Evolutionary conservation across 2,329 filamentous ascomycete genomes (phyloP), one percentile per base, ranked within the genome.

Genomic region (Aspergillus arachidicola): DNA sequence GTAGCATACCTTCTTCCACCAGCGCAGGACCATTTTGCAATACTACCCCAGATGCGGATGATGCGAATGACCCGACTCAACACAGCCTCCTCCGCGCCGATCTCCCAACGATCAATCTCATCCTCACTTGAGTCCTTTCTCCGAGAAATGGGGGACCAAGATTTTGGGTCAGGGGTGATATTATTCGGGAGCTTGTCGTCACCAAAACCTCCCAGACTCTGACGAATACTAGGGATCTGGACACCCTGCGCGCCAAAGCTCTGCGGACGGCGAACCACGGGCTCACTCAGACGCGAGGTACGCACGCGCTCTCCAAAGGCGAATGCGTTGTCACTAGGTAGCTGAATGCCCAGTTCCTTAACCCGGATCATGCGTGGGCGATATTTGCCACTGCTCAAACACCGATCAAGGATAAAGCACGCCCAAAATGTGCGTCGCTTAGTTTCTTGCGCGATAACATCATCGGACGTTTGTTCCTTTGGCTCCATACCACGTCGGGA

Each of bases 401-500:
- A 86, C 4, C 84, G 80, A 71, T 87, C 85, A 69, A 87, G 76
- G 57, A 86, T 83, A 69, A 85, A 86, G 66, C 84, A 86, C 58
- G 83, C 84, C 85, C 85, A 87, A 65, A 86, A 85, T 0, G 84
- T 86, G 6, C 85, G 81, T 19, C 85, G 80, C 63, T 81, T 79
- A 3, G 83, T 83, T 69, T 87, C 85, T 63, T 83, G 82, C 19
- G 81, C 74, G 55, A 87, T 84, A 55, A 85, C 82, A 41, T 79
- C 79, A 60, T 86, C 83, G 3, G 71, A 76, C 4, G 67, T 78
- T 60, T 73, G 75, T 30, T 79, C 78, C 46, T 72, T 76, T n/a
- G 69, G 68, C n/a, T 77, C 77, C 11, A 66, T 38, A 9, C 61
- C 62, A 1, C 76, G 74, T 14, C 74, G 71, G 16, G 71, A 54